Evolutionary conservation across 768 basidiomycete species (phyloP).

Genomic region (Sistotremastrum niveocremeum): DNA sequence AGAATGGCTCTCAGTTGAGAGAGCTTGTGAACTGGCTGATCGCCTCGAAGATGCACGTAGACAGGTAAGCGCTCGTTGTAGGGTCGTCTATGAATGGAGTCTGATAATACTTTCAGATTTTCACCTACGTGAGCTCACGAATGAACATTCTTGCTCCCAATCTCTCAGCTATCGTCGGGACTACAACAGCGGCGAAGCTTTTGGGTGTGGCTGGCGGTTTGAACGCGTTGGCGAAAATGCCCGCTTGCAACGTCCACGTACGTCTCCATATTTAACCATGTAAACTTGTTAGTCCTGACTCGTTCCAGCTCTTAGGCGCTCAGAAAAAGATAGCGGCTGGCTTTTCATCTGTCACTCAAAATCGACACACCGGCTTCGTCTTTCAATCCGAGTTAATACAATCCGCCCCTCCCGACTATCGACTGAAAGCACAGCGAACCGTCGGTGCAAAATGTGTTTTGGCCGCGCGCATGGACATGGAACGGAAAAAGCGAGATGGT

Average conservation of each 20-base stretch:
- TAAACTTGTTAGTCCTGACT: background rate
- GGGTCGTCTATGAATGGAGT: too few species aligned
- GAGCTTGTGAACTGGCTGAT: constrained; percentile 82
- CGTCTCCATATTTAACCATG: constrained; percentile 15
- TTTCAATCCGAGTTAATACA: constrained; percentile 87
- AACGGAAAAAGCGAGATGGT: constrained; percentile 74
- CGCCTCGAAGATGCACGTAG: constrained; percentile 80
- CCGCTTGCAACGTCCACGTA: constrained; percentile 89
- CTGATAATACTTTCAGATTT: constrained; percentile 64
- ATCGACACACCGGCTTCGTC: constrained; percentile 91
- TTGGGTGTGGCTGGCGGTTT: constrained; percentile 95
- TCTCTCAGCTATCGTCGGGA: constrained; percentile 95
- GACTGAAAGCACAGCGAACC: constrained; percentile 84
- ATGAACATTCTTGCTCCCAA: constrained; percentile 99
- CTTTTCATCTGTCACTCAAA: constrained; percentile 77
- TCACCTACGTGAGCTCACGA: constrained; percentile 97
- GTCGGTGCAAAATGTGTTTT: constrained; percentile 85
- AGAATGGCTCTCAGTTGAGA: constrained; percentile 71
- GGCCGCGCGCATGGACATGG: constrained; percentile 90
- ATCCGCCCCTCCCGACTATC: constrained; percentile 76
- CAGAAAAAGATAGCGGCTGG: constrained; percentile 88
- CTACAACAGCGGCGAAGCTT: constrained; percentile 95
- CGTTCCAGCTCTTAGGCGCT: constrained; percentile 73
- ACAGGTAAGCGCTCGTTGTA: constrained; percentile 42
- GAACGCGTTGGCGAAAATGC: constrained; percentile 83